Percentiles rank a stretch among this genome's conserved stretches.
These are phyloP conservation scores for Fusarium kyushuense DNA, from an alignment of 2,329 filamentous ascomycete genomes.

Conservation along the genomic window DNA sequence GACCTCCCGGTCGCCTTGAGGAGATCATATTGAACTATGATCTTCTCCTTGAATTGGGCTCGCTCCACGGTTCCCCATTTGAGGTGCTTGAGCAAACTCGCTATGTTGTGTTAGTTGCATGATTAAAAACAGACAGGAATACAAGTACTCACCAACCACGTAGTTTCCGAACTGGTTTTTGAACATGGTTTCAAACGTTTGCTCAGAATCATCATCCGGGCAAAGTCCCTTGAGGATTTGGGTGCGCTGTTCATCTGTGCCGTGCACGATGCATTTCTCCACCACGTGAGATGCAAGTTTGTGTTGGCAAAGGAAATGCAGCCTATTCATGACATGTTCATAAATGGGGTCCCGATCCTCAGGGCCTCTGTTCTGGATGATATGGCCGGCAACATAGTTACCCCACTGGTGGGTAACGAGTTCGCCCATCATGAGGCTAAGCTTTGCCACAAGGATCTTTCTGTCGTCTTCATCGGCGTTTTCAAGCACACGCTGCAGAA, in stretches of 20 bases:
- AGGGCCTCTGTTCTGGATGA: slow-evolving; percentile 81
- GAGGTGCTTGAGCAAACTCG: slow-evolving; percentile 77
- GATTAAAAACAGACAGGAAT: background rate
- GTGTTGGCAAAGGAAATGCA: slow-evolving; percentile 86
- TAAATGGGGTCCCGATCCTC: slow-evolving; percentile 82
- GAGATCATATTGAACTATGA: background rate
- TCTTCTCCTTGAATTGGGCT: background rate
- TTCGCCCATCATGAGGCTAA: slow-evolving; percentile 76
- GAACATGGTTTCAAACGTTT: slow-evolving; percentile 80
- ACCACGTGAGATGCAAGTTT: slow-evolving; percentile 98
- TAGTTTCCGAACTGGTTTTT: slow-evolving; percentile 96
- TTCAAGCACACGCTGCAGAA: slow-evolving; percentile 93
- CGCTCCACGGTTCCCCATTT: background rate
- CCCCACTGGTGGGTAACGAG: slow-evolving; percentile 91
- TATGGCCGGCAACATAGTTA: slow-evolving; percentile 96
- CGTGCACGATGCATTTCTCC: slow-evolving; percentile 86
- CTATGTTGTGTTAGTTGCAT: slow-evolving; percentile 59
- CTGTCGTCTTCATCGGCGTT: slow-evolving; percentile 79
- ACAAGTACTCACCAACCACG: slow-evolving; percentile 82
- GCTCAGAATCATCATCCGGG: slow-evolving; percentile 72
- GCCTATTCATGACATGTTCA: slow-evolving; percentile 75
- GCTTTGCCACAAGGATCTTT: slow-evolving; percentile 78
- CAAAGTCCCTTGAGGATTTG: slow-evolving; percentile 75
- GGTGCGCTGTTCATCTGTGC: slow-evolving; percentile 75
- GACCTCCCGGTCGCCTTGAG: slow-evolving; percentile 54